Percentiles rank a stretch among this genome's conserved stretches.
Evolutionary conservation across 2,329 filamentous ascomycete genomes (phyloP).

Genomic region (Xylaria digitata): DNA sequence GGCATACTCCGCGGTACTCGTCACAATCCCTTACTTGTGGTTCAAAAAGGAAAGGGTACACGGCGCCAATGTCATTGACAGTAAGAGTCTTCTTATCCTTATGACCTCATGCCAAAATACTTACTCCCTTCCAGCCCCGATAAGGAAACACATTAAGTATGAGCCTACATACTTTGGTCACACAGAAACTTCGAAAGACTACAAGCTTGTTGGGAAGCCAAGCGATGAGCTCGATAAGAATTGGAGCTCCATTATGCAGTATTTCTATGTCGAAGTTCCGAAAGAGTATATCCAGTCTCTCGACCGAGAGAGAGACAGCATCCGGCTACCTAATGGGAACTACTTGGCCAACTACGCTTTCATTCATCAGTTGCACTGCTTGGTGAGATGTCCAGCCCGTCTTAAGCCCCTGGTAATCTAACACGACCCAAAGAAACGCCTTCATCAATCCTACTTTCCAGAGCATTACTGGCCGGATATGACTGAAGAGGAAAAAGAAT

Average conservation of each 20-base stretch:
- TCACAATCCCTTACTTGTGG: conserved; percentile 38
- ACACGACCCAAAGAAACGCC: conserved; percentile 36
- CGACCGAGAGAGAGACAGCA: conserved; percentile 40
- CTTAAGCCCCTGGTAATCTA: not conserved
- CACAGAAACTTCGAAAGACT: conserved; percentile 39
- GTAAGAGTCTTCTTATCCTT: conserved; percentile 24
- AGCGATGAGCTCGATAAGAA: conserved; percentile 39
- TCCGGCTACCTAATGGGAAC: conserved; percentile 41
- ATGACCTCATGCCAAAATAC: not conserved
- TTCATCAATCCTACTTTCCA: conserved; percentile 44
- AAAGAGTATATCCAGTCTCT: conserved; percentile 42
- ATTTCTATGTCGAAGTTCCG: conserved; percentile 43
- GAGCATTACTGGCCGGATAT: conserved; percentile 42
- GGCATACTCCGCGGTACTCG: conserved; percentile 37
- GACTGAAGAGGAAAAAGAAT: conserved; percentile 42
- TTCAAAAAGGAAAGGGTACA: conserved; percentile 40
- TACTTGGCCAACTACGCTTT: conserved; percentile 45
- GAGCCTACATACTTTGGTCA: conserved; percentile 40
- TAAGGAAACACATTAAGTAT: conserved; percentile 39
- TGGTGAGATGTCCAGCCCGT: conserved; percentile 27
- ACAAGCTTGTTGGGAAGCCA: conserved; percentile 38
- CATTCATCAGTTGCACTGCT: conserved; percentile 42
- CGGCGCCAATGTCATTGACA: conserved; percentile 43
- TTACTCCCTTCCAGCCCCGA: conserved; percentile 27
- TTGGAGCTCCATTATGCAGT: conserved; percentile 42